Conservation (phyloP, 1,284 basidiomycete species). For the Ganoderma resinaceum region DNA sequence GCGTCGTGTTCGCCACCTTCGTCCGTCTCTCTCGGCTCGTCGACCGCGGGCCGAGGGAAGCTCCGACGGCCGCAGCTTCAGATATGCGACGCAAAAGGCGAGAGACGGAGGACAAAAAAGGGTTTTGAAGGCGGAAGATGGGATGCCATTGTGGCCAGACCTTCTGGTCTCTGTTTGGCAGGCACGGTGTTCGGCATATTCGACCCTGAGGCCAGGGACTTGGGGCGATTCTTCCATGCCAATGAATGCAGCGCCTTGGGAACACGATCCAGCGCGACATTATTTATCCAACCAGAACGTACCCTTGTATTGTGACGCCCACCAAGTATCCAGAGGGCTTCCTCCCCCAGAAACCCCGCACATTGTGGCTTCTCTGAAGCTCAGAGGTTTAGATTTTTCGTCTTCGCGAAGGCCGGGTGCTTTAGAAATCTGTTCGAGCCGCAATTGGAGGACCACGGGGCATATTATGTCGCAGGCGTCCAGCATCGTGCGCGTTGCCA, state of each 20-base stretch:
- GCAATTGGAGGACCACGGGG: background rate
- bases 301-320: background rate
- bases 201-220: background rate
- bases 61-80: background rate
- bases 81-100: background rate
- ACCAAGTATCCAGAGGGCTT: background rate
- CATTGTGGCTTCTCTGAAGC: background rate
- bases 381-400: background rate
- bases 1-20: background rate
- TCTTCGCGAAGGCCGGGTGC: slow-evolving; percentile 1
- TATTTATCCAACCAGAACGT: background rate
- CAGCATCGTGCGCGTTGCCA: background rate
- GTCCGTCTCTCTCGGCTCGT: background rate
- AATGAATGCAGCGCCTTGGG: background rate
- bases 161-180: background rate
- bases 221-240: background rate
- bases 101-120: background rate
- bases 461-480: background rate
- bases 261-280: background rate
- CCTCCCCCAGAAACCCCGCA: background rate
- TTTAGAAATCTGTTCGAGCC: slow-evolving; percentile 1
- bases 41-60: background rate
- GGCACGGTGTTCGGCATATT: background rate
- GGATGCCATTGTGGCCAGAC: background rate
- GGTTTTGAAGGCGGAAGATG: background rate